Conservation (phyloP, 352 stramenopile species). For the Globisporangium nagaii region DNA sequence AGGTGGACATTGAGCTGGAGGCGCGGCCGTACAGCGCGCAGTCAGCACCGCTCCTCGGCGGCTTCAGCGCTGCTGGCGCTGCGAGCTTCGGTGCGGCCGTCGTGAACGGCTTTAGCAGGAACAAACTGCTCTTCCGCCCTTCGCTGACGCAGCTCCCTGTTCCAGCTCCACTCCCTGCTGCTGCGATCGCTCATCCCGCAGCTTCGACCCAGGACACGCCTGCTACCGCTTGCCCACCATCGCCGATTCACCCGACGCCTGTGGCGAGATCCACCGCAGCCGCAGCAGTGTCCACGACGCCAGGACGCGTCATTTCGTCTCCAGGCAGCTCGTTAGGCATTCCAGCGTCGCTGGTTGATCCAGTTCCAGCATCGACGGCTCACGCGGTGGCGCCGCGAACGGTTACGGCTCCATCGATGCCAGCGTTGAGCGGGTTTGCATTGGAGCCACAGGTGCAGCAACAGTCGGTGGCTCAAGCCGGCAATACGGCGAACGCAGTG, state of each 20-base stretch:
- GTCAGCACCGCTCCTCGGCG: too few species aligned
- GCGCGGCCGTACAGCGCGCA: background rate
- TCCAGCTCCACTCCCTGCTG: background rate
- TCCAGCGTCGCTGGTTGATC: background rate
- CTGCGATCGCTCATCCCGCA: background rate
- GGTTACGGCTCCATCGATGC: background rate
- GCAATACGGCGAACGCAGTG: background rate
- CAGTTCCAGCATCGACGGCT: background rate
- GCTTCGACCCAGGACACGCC: too few species aligned
- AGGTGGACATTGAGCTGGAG: constrained; percentile 12
- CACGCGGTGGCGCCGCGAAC: background rate
- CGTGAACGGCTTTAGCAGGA: too few species aligned
- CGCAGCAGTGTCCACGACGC: background rate
- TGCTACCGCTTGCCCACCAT: background rate
- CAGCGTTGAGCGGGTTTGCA: background rate
- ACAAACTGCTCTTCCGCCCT: too few species aligned
- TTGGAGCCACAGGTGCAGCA: background rate
- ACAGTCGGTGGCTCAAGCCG: background rate
- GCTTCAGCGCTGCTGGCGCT: too few species aligned
- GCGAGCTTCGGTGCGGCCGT: background rate
- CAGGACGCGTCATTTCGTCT: background rate
- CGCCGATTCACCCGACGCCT: background rate
- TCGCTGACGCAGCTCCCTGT: too few species aligned
- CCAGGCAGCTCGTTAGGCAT: constrained; percentile 3
- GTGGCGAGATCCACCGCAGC: too few species aligned